phyloP scores from a whole-genome alignment of 1,139 yeast species.

The Geotrichum bryndzae region DNA sequence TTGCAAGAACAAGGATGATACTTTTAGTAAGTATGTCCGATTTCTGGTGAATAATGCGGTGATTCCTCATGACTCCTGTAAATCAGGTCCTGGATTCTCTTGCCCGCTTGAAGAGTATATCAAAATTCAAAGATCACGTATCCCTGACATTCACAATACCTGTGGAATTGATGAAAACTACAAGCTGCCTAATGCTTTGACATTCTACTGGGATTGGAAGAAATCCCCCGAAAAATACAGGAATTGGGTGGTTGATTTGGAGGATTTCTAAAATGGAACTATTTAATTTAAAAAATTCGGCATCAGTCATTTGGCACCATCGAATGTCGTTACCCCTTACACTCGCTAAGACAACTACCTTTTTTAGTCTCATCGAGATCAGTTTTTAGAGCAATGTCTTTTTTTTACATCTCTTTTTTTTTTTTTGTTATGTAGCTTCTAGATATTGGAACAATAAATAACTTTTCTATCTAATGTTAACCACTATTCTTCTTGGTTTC shows the following conservation, averaged over 20 bases:
- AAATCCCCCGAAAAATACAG: constrained; percentile 7
- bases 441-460: background rate
- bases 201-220: constrained; percentile 20
- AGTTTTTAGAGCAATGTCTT: background rate
- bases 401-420: too few species aligned
- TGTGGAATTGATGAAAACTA: constrained; percentile 10
- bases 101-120: constrained; percentile 44
- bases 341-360: too few species aligned
- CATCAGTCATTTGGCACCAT: too few species aligned
- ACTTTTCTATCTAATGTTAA: background rate
- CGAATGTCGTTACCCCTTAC: too few species aligned
- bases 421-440: background rate
- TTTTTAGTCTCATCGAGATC: too few species aligned
- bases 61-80: constrained; percentile 48
- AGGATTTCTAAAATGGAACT: background rate
- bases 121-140: constrained; percentile 1
- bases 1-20: constrained; percentile 31
- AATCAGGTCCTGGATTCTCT: constrained; percentile 57
- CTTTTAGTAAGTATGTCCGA: constrained; percentile 41
- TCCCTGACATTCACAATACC: constrained; percentile 2
- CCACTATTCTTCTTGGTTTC: too few species aligned
- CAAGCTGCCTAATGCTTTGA: constrained; percentile 6
- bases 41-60: constrained; percentile 56
- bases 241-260: constrained; percentile 5
- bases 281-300: background rate